phyloP scores from a whole-genome alignment of 2,329 filamentous ascomycete genomes.

The Stagonosporopsis tanaceti region DNA sequence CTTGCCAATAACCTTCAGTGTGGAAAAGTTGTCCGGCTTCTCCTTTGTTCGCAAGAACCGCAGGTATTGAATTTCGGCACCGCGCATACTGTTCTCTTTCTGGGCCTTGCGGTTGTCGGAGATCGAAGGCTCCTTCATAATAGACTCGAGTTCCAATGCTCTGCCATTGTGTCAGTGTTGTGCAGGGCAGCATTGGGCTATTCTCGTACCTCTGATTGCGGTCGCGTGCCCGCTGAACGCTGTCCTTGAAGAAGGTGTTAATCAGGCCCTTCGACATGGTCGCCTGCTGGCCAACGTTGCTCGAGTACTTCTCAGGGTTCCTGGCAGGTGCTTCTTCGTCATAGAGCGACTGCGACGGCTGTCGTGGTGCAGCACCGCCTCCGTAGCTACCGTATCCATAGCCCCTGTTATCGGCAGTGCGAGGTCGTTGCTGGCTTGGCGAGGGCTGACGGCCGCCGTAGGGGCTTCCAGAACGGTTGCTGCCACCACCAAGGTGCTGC shows the following conservation, averaged over 20 bases:
- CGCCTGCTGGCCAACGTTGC: conserved; percentile 79
- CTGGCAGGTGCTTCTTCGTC: conserved; percentile 77
- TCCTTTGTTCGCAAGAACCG: conserved; percentile 94
- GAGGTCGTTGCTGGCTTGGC: conserved; percentile 76
- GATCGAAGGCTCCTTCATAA: conserved; percentile 79
- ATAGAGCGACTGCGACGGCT: conserved; percentile 60
- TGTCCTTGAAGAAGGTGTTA: conserved; percentile 94
- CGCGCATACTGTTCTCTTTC: conserved; percentile 83
- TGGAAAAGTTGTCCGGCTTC: conserved; percentile 91
- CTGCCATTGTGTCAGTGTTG: conserved; percentile 58
- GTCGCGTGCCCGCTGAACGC: conserved; percentile 93
- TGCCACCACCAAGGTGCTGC: conserved; percentile 79
- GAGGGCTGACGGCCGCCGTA: conserved; percentile 74
- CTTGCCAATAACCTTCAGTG: conserved; percentile 98
- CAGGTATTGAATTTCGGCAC: conserved; percentile 90
- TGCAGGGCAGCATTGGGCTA: too few relatives aligned
- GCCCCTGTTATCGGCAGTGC: conserved; percentile 77
- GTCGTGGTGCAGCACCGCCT: conserved; percentile 71
- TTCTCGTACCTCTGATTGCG: conserved; percentile 83
- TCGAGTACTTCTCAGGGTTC: conserved; percentile 85
- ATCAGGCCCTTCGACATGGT: conserved; percentile 72
- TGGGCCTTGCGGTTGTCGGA: conserved; percentile 80
- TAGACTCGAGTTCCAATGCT: conserved; percentile 89
- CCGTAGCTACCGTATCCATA: conserved; percentile 70
- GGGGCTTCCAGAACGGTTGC: conserved; percentile 70